Base-by-base conservation (phyloP, 176 grass and related monocot species). In the Aegilops sharonensis region DNA sequence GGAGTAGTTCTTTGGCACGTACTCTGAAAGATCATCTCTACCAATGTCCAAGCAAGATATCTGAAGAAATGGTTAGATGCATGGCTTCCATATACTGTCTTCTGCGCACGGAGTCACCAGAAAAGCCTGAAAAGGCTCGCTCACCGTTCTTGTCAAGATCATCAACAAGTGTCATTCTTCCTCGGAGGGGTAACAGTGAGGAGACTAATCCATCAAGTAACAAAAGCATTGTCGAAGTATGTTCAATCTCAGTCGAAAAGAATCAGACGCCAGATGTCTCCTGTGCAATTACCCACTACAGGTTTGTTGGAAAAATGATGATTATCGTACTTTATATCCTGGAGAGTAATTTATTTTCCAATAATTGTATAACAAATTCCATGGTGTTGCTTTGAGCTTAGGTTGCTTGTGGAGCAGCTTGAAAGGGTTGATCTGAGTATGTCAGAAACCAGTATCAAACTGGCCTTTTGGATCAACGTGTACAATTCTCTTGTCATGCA, bases 401-500 rank as follows among this genome's bases (percentile, higher is more conserved):
- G 94, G 68, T 92, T 96, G 83, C 87, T 99, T 82, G 94, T 99
- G 73, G 94, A 99, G 83, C 97, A 99, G 82, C 92, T 99, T 65
- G 97, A 99, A 84, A 91, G 90, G 85, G 94, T 94, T 75, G 97
- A 99, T 88, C 86, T 96, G 48, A 89, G 85, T 73, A 83, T 88
- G 64, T 88, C 93, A 52, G 88, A 88, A 34, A 86, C 62, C 80
- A 91, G 62, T 48, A 77, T 88, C 57, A 99, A 99, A 78, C 77
- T 95, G 90, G 90, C 94, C 45, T 99, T 99, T 45, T 99, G 97
- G 97, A 91, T 95, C 83, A 99, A 99, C 78, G 84, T 99, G 76
- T 99, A 99, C 87, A 99, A 99, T 86, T 91, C 94, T 78, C 92
- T 99, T 81, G 64, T 99, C 77, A 95, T 99, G 97, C 97, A 99